phyloP scores from a whole-genome alignment of 2,329 filamentous ascomycete species.

The Pseudogymnoascus destructans region DNA sequence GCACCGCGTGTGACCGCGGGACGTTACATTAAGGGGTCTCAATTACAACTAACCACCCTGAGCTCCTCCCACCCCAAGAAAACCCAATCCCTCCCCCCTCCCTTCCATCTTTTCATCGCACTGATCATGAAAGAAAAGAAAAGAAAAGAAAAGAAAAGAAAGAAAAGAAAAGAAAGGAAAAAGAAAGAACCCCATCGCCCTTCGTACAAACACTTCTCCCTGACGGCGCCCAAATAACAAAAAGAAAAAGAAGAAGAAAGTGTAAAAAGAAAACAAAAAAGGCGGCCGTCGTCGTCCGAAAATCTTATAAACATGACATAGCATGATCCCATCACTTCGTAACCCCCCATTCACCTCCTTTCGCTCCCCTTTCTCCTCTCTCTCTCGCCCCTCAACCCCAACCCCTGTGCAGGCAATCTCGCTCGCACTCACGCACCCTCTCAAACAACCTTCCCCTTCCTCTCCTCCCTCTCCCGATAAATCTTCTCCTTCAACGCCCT shows the following conservation, averaged over 20 bases:
- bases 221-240: background rate
- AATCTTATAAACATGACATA: background rate
- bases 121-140: no score
- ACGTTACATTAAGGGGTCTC: no score
- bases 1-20: no score
- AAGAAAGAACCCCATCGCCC: no score
- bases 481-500: slow-evolving; percentile 55
- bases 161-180: background rate
- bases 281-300: slow-evolving; percentile 1
- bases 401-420: no score
- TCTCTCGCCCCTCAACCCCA: background rate
- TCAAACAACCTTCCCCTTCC: background rate
- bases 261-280: slow-evolving; percentile 11
- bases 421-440: no score
- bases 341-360: background rate
- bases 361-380: background rate
- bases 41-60: no score
- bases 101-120: no score
- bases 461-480: slow-evolving; percentile 42
- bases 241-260: slow-evolving; percentile 8
- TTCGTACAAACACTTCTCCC: no score
- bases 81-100: no score
- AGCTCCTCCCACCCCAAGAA: no score
- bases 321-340: background rate
- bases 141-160: background rate